A percentile compares a stretch with the other conserved stretches of the same genome.
phyloP scores from a whole-genome alignment of 1,284 basidiomycete genomes.

The Gastroboletus turbinatus region DNA sequence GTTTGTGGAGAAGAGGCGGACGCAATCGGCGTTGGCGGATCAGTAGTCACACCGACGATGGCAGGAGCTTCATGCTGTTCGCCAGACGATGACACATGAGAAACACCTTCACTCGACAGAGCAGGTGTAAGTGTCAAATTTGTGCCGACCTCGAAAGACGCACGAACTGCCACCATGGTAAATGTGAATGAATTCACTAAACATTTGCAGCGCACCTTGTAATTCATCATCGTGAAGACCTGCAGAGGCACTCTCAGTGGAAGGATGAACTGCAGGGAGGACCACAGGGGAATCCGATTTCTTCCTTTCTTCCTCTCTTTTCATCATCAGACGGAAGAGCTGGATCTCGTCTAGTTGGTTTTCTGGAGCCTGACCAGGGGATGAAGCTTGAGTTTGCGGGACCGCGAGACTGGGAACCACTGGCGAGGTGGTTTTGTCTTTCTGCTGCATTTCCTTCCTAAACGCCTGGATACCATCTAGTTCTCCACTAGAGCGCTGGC shows the following conservation, averaged over 20 bases:
- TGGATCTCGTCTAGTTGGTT: constrained; percentile 79
- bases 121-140: constrained; percentile 4
- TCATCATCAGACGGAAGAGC: constrained; percentile 84
- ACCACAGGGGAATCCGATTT: constrained; percentile 36
- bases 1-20: constrained; percentile 19
- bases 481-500: constrained; percentile 55
- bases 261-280: background rate
- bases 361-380: constrained; percentile 26
- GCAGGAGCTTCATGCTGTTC: constrained; percentile 10
- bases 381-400: constrained; percentile 33
- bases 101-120: constrained; percentile 6
- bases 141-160: constrained; percentile 9
- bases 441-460: constrained; percentile 86
- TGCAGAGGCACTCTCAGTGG: constrained; percentile 10
- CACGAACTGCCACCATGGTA: constrained; percentile 17
- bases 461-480: constrained; percentile 87
- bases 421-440: constrained; percentile 45
- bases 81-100: constrained; percentile 12
- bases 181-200: constrained; percentile 7
- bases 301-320: constrained; percentile 74
- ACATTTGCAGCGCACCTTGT: constrained; percentile 23
- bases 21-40: background rate
- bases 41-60: background rate
- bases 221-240: constrained; percentile 9
- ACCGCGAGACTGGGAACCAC: constrained; percentile 6